Conservation (phyloP, 2,329 filamentous ascomycete species). For the Volutella citrinella region DNA sequence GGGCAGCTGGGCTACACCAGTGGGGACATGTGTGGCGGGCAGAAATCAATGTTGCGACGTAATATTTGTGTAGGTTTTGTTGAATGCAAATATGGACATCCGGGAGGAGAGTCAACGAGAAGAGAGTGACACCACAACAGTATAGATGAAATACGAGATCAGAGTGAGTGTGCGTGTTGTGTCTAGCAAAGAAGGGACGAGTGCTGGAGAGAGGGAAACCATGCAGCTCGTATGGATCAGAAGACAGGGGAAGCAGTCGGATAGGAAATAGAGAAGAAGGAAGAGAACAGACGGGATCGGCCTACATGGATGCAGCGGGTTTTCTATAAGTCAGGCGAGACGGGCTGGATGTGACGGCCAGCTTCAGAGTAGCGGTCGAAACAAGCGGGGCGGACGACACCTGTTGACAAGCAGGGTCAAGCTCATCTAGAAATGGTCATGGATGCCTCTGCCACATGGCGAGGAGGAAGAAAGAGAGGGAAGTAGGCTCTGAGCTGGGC, state of each 20-base stretch:
- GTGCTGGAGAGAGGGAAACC: constrained; percentile 1
- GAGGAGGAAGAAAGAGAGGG: constrained; percentile 23
- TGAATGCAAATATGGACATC: too few relatives aligned
- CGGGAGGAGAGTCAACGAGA: too few relatives aligned
- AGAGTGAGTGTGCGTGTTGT: too few relatives aligned
- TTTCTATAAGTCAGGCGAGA: constrained; percentile 22
- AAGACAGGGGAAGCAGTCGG: neutral
- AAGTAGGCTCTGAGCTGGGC: constrained; percentile 37
- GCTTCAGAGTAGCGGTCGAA: constrained; percentile 39
- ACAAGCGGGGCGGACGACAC: constrained; percentile 41
- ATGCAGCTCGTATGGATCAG: constrained; percentile 2
- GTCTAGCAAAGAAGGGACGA: too few relatives aligned
- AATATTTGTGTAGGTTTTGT: constrained; percentile 11
- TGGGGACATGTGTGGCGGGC: constrained; percentile 25
- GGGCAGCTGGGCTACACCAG: constrained; percentile 25
- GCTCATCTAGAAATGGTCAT: constrained; percentile 44
- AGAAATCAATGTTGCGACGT: constrained; percentile 10
- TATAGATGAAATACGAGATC: too few relatives aligned
- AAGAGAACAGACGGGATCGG: constrained; percentile 17
- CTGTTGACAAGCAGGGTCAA: constrained; percentile 39
- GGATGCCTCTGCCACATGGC: constrained; percentile 29
- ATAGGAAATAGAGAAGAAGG: constrained; percentile 7
- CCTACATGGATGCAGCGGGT: constrained; percentile 22
- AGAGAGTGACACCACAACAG: too few relatives aligned
- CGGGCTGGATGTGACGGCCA: constrained; percentile 47